Evolutionary conservation across 2,329 filamentous ascomycete species (phyloP).

Genomic region (Curvularia sp.): DNA sequence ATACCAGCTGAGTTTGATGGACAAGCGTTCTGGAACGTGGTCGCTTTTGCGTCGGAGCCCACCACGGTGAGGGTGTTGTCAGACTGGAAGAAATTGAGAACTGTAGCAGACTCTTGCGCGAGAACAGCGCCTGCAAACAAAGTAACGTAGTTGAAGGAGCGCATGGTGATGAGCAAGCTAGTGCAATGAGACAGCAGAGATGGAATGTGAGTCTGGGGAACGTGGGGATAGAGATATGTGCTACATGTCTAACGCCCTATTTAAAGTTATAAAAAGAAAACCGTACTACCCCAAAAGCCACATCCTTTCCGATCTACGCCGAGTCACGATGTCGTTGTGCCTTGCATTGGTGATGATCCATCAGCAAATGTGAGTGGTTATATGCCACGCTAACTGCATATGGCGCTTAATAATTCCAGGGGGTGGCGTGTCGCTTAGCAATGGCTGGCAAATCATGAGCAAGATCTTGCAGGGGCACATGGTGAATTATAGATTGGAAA

Average conservation of each 20-base stretch:
- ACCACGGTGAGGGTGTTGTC: constrained; percentile 28
- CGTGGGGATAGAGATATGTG: background rate
- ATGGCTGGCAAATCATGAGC: background rate
- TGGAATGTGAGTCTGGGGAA: background rate
- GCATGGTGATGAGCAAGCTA: constrained; percentile 23
- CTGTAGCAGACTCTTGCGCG: constrained; percentile 27
- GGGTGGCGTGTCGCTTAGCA: constrained; percentile 8
- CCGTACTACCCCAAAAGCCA: background rate
- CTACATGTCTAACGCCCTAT: background rate
- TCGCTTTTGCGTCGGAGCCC: constrained; percentile 30
- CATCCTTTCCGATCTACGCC: constrained; percentile 3
- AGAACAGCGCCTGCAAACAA: constrained; percentile 28
- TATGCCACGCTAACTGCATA: constrained; percentile 6
- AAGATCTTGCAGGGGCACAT: background rate
- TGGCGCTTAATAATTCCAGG: constrained; percentile 9
- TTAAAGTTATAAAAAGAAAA: background rate
- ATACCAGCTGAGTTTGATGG: constrained; percentile 20
- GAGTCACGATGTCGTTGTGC: constrained; percentile 6
- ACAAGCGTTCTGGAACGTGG: constrained; percentile 34
- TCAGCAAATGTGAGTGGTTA: constrained; percentile 10
- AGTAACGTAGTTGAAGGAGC: constrained; percentile 22
- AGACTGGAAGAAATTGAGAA: constrained; percentile 24
- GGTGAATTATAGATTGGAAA: background rate
- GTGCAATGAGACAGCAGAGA: background rate
- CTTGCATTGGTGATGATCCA: constrained; percentile 11